These are phyloP conservation scores for Rhynchospora tenuis DNA, from an alignment of 176 grass and related monocot species.

Conservation along the genomic window DNA sequence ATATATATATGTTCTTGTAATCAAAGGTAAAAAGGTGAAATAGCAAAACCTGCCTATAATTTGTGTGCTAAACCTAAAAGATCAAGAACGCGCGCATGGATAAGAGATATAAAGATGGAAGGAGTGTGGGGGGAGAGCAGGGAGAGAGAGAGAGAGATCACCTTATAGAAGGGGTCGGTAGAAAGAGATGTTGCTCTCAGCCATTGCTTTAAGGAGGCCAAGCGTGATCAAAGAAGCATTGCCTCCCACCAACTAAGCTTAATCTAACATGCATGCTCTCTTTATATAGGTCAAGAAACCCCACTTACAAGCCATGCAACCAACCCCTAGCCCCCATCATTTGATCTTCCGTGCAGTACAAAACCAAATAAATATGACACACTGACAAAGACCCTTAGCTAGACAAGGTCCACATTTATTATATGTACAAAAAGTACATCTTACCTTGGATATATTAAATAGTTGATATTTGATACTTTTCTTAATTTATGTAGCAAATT, in stretches of 20 bases:
- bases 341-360: conserved; percentile 27
- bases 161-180: conserved; percentile 43
- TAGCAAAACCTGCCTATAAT: conserved; percentile 15
- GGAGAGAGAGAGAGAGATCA: conserved; percentile 40
- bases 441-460: not conserved
- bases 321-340: conserved; percentile 26
- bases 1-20: not conserved
- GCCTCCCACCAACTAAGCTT: conserved; percentile 87
- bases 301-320: conserved; percentile 49
- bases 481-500: not conserved
- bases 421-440: not conserved
- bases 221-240: conserved; percentile 42
- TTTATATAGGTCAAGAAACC: conserved; percentile 72
- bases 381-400: not conserved
- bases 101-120: not conserved
- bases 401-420: conserved; percentile 6
- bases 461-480: not conserved
- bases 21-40: not conserved
- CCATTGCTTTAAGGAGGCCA: conserved; percentile 45
- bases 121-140: not conserved
- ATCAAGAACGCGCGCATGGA: not conserved
- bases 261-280: conserved; percentile 23
- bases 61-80: conserved; percentile 19
- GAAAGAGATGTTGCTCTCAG: conserved; percentile 35
- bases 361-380: not conserved